Evolutionary conservation across 108 stramenopile genomes (phyloP).

Genomic region (Pelagomonas calceolata): DNA sequence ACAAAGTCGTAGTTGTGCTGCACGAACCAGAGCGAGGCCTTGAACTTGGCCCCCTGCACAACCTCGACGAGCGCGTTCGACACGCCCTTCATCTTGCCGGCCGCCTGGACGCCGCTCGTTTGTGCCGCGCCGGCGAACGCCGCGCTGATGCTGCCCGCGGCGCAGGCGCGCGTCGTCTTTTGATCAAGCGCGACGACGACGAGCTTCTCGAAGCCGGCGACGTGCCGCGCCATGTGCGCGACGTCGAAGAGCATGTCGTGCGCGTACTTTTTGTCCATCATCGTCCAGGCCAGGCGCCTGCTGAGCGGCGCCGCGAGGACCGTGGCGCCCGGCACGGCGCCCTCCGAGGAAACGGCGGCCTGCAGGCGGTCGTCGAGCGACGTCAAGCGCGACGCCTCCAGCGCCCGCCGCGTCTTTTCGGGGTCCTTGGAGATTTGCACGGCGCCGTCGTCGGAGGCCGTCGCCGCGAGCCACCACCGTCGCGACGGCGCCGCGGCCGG

Average conservation of each 20-base stretch:
- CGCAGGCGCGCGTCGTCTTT: background rate
- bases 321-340: too few relatives aligned
- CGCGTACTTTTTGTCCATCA: constrained; percentile 33
- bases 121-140: too few relatives aligned
- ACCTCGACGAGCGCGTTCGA: constrained; percentile 11
- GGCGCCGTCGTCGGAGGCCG: too few relatives aligned
- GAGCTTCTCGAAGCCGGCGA: constrained; percentile 20
- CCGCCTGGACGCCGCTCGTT: too few relatives aligned
- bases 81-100: too few relatives aligned
- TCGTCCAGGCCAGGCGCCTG: constrained; percentile 24
- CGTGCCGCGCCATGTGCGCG: constrained; percentile 29
- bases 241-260: constrained; percentile 37
- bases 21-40: constrained; percentile 19
- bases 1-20: constrained; percentile 18
- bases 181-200: constrained; percentile 13
- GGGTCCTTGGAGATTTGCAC: too few relatives aligned
- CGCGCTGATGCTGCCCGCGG: background rate
- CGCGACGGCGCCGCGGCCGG: too few relatives aligned
- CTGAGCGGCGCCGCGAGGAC: background rate
- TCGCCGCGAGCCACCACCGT: too few relatives aligned
- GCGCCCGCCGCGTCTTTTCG: too few relatives aligned
- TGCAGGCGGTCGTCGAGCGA: too few relatives aligned
- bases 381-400: too few relatives aligned
- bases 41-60: constrained; percentile 28
- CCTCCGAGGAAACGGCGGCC: too few relatives aligned